These are phyloP conservation scores for Peniophora sp. DNA, from an alignment of 1,284 basidiomycete genomes.

Conservation along the genomic window DNA sequence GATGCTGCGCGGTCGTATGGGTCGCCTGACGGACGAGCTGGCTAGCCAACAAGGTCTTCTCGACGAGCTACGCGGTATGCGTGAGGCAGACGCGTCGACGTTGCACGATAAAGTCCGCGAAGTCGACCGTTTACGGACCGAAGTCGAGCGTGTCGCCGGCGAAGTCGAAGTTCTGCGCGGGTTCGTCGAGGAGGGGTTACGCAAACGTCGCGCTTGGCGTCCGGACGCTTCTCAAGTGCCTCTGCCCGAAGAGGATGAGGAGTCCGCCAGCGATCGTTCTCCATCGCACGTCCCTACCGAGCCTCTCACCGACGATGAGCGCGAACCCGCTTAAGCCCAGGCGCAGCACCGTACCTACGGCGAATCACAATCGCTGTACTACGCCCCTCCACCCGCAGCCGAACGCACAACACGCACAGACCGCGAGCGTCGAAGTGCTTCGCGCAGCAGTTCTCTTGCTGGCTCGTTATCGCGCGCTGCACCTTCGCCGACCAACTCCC, in stretches of 20 bases:
- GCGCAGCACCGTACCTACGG: background rate
- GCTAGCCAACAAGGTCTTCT: conserved; percentile 62
- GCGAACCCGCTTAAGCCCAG: background rate
- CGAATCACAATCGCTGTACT: conserved; percentile 7
- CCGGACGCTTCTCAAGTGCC: conserved; percentile 9
- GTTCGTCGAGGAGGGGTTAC: conserved; percentile 77
- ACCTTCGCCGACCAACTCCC: no score
- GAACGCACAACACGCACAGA: conserved; percentile 40
- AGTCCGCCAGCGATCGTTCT: conserved; percentile 18
- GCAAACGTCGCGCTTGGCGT: conserved; percentile 35
- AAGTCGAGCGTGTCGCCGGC: conserved; percentile 69
- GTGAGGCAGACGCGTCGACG: conserved; percentile 53
- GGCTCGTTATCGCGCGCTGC: conserved; percentile 10
- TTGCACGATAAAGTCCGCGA: conserved; percentile 56
- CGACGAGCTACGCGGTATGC: conserved; percentile 54
- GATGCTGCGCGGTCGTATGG: conserved; percentile 64
- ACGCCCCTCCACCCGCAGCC: conserved; percentile 6
- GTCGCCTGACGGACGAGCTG: conserved; percentile 70
- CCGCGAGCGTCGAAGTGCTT: conserved; percentile 38
- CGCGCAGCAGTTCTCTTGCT: background rate
- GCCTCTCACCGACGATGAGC: conserved; percentile 4
- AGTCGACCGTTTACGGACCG: conserved; percentile 50
- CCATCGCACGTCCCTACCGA: no score
- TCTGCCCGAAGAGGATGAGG: conserved; percentile 15
- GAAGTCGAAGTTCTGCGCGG: conserved; percentile 79